These are phyloP conservation scores for Oidium heveae DNA, from an alignment of 2,329 filamentous ascomycete genomes.

Conservation along the genomic window DNA sequence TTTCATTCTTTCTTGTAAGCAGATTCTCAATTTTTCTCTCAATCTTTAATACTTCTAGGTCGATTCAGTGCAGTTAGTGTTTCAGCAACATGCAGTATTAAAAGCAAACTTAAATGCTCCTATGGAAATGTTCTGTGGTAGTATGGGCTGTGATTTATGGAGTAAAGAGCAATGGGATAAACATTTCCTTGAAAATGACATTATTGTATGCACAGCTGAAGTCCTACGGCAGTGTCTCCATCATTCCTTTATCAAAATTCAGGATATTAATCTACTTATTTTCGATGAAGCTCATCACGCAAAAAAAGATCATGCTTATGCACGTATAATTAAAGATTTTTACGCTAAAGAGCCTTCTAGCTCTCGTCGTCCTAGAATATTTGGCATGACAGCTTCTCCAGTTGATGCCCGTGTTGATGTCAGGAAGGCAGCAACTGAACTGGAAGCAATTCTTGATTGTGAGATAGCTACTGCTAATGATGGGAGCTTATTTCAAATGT, in stretches of 20 bases:
- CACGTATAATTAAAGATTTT: slow-evolving; percentile 69
- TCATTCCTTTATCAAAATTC: slow-evolving; percentile 56
- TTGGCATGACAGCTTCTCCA: slow-evolving; percentile 94
- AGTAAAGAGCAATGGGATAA: slow-evolving; percentile 31
- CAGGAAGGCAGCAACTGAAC: slow-evolving; percentile 37
- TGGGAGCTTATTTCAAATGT: slow-evolving; percentile 29
- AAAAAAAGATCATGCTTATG: slow-evolving; percentile 82
- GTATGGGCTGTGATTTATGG: slow-evolving; percentile 36
- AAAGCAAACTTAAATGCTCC: slow-evolving; percentile 56
- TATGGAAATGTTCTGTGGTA: slow-evolving; percentile 50
- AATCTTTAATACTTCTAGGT: slow-evolving; percentile 21
- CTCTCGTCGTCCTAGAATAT: slow-evolving; percentile 41
- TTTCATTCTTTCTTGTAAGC: slow-evolving; percentile 60
- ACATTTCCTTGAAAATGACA: slow-evolving; percentile 40
- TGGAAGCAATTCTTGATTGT: slow-evolving; percentile 56
- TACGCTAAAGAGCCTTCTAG: slow-evolving; percentile 26
- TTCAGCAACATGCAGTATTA: slow-evolving; percentile 69
- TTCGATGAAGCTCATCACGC: slow-evolving; percentile 95
- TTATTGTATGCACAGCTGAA: slow-evolving; percentile 79
- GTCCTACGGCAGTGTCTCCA: slow-evolving; percentile 57
- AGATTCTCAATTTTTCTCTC: slow-evolving; percentile 1
- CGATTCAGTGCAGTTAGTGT: slow-evolving; percentile 70
- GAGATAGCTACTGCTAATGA: slow-evolving; percentile 57
- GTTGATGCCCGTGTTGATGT: slow-evolving; percentile 64
- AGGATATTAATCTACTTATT: slow-evolving; percentile 66